Evolutionary conservation across 257 asterid genomes (phyloP).

Genomic region (Asclepias syriaca): DNA sequence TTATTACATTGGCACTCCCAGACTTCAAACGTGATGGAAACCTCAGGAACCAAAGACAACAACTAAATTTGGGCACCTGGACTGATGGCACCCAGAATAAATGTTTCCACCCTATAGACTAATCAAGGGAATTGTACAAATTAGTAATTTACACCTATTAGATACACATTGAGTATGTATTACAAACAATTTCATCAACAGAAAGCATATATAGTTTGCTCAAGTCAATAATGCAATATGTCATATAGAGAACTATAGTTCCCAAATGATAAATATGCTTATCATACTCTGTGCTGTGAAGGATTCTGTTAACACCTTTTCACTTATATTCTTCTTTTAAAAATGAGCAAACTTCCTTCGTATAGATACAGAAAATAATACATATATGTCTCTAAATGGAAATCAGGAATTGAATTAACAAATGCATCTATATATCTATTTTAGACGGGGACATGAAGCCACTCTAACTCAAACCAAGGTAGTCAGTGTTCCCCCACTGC

Average conservation of each 20-base stretch:
- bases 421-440: too few relatives aligned
- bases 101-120: too few relatives aligned
- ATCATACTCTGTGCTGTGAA: neutral
- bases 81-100: too few relatives aligned
- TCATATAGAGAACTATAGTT: neutral
- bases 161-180: too few relatives aligned
- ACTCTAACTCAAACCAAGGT: too few relatives aligned
- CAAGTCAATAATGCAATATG: neutral
- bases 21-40: neutral
- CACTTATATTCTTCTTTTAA: neutral
- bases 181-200: neutral
- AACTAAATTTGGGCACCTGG: too few relatives aligned
- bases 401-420: too few relatives aligned
- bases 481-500: neutral
- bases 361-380: neutral
- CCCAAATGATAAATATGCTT: neutral
- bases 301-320: neutral
- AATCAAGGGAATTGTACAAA: too few relatives aligned
- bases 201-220: neutral
- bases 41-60: neutral
- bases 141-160: too few relatives aligned
- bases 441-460: too few relatives aligned
- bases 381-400: too few relatives aligned
- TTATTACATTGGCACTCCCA: neutral
- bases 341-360: neutral